Evolutionary conservation across 2,329 filamentous ascomycete species (phyloP), one percentile per base, ranked within the genome.

Genomic region (Diplodia corticola): DNA sequence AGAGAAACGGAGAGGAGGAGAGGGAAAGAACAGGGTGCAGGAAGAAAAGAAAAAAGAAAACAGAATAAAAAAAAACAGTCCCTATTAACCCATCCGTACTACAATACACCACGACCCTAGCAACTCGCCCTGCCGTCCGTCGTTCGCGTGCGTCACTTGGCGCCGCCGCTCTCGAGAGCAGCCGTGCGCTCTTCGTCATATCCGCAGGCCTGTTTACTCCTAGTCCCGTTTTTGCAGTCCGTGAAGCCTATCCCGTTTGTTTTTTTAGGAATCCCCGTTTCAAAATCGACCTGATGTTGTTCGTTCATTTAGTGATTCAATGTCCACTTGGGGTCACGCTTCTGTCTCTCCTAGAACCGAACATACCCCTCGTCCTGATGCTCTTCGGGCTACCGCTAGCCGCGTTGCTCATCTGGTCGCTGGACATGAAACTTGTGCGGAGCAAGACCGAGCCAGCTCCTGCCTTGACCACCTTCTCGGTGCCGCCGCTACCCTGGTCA

Each of bases 381-480:
- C 68, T 72, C 67, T 68, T 69, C 17, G 71, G 70, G 57, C 72
- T 73, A 28, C 9, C 35, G 37, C 50, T 49, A n/a, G 33, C 65
- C 6, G n/a, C 33, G 13, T n/a, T 28, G 22, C 71, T 75, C 40
- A 51, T 68, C 46, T 69, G 67, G 53, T 87, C 89, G 0, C 82
- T 79, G 0, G 79, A 79, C 28, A 81, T 81, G 73, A 96, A 97
- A 64, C 82, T 86, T 75, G 90, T 95, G 80, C 88, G 90, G 54
- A 97, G 76, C 0, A 87, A 82, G 0, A 97, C 89, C 1, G 80
- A 85, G 26, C 92, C 93, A 40, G 81, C 83, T 13, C 94, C 94
- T 28, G 93, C 88, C 37, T 82, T 85, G 63, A 99, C 79, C 48
- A 87, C 83, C 82, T 94, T 95, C 71, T 94, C 89, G 12, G 86